Base-by-base conservation (phyloP, 306 rosid species). In the Castanospermum australe region DNA sequence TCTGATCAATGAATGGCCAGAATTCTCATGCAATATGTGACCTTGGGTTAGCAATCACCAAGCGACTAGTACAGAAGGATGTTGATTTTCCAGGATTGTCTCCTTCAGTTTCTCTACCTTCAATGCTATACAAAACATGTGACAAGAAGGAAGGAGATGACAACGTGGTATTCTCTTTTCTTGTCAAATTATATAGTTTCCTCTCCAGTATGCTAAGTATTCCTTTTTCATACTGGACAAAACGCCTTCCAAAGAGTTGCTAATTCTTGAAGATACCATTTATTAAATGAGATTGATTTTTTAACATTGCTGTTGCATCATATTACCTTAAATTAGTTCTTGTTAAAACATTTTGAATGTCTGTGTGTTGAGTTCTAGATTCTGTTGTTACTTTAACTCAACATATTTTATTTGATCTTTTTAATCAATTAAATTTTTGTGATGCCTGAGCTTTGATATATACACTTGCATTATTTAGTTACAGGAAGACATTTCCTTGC, bases 21-120 rank as follows among this genome's bases (percentile, higher is more conserved):
- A 93, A 88, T 78, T 93, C 99, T 22, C 83, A 89, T 87, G 99
- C 92, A 74, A 89, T 95, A 81, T 91, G 96, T 89, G 98, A 95
- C 87, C 97, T 95, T 71, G 99, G 98, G 57, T 78, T 93, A 84
- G 90, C 96, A 69, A 90, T 93, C 76, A 86, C 88, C 68, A 93
- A 90, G 87, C 89, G 89, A 77, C 69, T 95, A 30, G 82, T 78
- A 39, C 81, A 63, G 33, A 90, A 82, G 85, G 96, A 90, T 59
- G 86, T 66, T 75, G 89, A 91, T 78, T 75, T 84, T 63, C 94
- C 85, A 83, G 94, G 78, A 57, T 78, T 78, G 68, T 82, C 87
- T 24, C 73, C 67, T 52, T 82, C 91, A 22, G 84, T 91, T 59
- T 78, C 94, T 79, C 81, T 90, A 45, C 98, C 98, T 68, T 21